Base-by-base conservation (phyloP, 495 filamentous ascomycete genomes). In the Aspergillus leporis region DNA sequence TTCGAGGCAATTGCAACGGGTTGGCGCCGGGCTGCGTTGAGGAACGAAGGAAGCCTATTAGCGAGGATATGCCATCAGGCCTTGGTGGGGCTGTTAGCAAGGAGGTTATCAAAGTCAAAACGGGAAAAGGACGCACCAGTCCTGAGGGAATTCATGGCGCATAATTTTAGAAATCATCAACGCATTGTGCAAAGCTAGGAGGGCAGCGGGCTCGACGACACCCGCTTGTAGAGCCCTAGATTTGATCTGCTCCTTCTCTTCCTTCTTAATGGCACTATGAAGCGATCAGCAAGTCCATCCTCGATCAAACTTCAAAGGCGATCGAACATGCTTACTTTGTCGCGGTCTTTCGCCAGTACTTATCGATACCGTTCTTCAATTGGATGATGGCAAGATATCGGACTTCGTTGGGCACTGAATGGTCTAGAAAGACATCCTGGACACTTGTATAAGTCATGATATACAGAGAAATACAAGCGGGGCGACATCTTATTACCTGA, bases 361-460 rank as follows among this genome's bases (percentile, higher is more conserved):
- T 92, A 65, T 97, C 93, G 66, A 97, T 90, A 25, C 91, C 94
- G 70, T 97, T 96, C 70, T 97, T 97, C 54, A 98, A 77, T 66
- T 95, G 90, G 59, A 97, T 97, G 51, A 97, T 86, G 18, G 92
- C 86, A n/a, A 96, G 83, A 69, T 94, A 90, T 51, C 94, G 88
- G 43, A 91, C 81, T 63, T 93, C 87, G 14, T 80, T 65, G 12
- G 91, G 90, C 0, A 93, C 76, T 5, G 81, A 81, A 45, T 85
- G 85, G 72, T 97, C 89, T 48, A 96, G 74, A 68, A 91, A 97
- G 7, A 88, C 81, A 55, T 87, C 83, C 88, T 95, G 60, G 22
- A 30, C 43, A 9, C 22, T 22, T 50, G 2, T 51, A 2, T 46
- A 13, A 28, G 48, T 16, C 23, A 58, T 9, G 48, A 43, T 23